These are phyloP conservation scores for Chalciporus piperatus DNA, from an alignment of 768 basidiomycete genomes.

Conservation along the genomic window DNA sequence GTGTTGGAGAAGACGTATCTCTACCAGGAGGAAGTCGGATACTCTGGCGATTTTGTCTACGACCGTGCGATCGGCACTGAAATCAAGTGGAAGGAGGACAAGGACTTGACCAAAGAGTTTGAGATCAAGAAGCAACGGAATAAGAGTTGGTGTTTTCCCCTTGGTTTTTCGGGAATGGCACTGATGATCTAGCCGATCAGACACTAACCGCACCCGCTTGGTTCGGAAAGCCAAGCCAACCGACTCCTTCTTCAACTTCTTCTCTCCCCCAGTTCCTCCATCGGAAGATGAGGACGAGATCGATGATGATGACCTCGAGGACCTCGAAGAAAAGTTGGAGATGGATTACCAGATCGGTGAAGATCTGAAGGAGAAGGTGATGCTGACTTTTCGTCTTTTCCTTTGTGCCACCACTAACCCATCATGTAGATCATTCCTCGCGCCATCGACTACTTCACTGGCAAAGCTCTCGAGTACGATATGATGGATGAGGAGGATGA, in stretches of 20 bases:
- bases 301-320: constrained; percentile 83
- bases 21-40: constrained; percentile 91
- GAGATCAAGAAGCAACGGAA: constrained; percentile 99
- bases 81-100: constrained; percentile 98
- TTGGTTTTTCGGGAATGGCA: not conserved
- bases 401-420: not conserved
- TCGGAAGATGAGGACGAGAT: constrained; percentile 62
- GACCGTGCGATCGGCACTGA: constrained; percentile 89
- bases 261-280: constrained; percentile 77
- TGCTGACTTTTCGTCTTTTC: constrained; percentile 1
- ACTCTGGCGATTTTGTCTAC: constrained; percentile 95
- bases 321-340: constrained; percentile 91
- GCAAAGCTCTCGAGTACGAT: constrained; percentile 89
- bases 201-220: constrained; percentile 80
- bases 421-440: constrained; percentile 79
- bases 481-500: constrained; percentile 53
- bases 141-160: constrained; percentile 66
- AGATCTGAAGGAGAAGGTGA: constrained; percentile 94
- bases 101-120: constrained; percentile 94
- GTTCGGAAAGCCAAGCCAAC: constrained; percentile 85
- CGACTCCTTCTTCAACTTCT: constrained; percentile 99
- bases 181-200: constrained; percentile 35
- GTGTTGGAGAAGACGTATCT: constrained; percentile 90
- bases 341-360: constrained; percentile 98
- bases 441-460: constrained; percentile 96